Evolutionary conservation across 495 filamentous ascomycete species (phyloP), one percentile per base, ranked within the genome.

Genomic region (Penicillium canescens): DNA sequence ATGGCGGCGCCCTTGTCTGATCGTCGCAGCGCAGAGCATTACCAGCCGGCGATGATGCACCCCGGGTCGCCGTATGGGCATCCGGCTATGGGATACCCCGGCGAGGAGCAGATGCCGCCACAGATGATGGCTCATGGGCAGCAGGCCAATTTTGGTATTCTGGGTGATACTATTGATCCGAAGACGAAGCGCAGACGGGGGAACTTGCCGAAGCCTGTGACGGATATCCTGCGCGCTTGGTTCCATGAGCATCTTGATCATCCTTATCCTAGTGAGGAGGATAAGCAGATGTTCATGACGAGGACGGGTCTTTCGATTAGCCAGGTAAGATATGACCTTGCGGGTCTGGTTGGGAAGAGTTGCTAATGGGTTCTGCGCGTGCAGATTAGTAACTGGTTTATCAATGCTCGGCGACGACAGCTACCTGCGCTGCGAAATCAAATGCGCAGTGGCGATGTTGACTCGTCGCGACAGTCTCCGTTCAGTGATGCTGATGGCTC

Each of bases 311-410:
- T 96, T 12, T 85, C 87, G 20, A 87, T 94, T 64, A 93, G 88
- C 75, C 86, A 88, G 84, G 88, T 83, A 65, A 41, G 75, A 7
- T 36, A 34, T 38, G 6, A 20, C 16, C 36, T 4, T 4, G 12
- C 5, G 34, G 11, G 18, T 18, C 18, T 18, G 18, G 18, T 18
- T 18, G 18, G 18, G 18, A 18, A 18, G 18, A 1, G 18, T 18
- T 18, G 18, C 18, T 18, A 18, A 18, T 18, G 18, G 18, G 18
- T 18, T 18, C 18, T 18, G 1, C 18, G 18, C 18, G 18, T 18
- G 72, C 69, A 96, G 82, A 90, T 96, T 47, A 92, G 88, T 55
- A 96, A 96, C 63, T 96, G 91, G 91, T 96, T 96, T 68, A 96
- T 96, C 69, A 96, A 96, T 61, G 90, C 91, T 9, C 81, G 91